A percentile compares a stretch with the other conserved stretches of the same genome.
Conservation (phyloP, 108 stramenopile species). For the Pelagomonas calceolata region DNA sequence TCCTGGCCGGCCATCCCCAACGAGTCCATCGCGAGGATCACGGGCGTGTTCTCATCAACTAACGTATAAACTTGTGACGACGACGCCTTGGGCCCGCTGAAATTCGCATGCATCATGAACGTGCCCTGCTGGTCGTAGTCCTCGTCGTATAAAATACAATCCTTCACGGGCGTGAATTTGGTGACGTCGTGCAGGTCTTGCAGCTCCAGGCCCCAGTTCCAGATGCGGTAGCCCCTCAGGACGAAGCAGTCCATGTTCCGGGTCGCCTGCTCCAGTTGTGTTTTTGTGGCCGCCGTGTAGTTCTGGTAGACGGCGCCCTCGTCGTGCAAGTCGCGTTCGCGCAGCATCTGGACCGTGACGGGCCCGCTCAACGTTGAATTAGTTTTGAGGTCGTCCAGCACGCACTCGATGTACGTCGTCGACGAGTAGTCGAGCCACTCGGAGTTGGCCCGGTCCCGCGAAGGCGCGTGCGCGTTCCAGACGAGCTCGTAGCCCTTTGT, state of each 20-base stretch:
- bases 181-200: background rate
- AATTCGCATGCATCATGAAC: background rate
- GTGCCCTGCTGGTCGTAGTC: background rate
- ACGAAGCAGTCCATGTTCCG: background rate
- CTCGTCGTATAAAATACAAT: background rate
- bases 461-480: background rate
- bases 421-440: background rate
- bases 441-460: background rate
- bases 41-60: background rate
- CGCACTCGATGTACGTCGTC: constrained; percentile 1
- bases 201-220: background rate
- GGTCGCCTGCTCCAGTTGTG: background rate
- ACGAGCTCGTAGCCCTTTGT: background rate
- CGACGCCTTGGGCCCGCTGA: background rate
- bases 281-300: background rate
- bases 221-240: background rate
- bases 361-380: background rate
- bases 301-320: background rate
- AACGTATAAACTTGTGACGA: background rate
- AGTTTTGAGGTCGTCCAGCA: background rate
- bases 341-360: background rate
- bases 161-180: background rate
- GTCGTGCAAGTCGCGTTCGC: background rate
- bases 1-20: constrained; percentile 13
- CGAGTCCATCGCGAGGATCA: background rate